phyloP scores from a whole-genome alignment of 108 stramenopile species.

The Schizochytrium sp. region DNA sequence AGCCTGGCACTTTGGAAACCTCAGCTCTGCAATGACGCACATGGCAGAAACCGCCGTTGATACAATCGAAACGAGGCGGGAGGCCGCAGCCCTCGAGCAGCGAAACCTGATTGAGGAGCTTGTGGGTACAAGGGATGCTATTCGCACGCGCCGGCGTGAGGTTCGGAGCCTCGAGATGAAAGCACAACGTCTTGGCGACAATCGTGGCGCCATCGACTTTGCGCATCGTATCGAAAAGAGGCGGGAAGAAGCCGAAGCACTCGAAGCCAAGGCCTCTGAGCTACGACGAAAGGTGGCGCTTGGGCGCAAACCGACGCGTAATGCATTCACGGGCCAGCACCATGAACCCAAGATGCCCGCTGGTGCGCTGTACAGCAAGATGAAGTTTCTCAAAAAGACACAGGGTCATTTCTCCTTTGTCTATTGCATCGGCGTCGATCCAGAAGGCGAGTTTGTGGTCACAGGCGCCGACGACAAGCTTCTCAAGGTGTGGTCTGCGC shows the following conservation, averaged over 20 bases:
- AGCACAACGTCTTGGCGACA: neutral
- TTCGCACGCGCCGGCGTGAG: neutral
- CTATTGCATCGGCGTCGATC: neutral
- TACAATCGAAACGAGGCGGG: neutral
- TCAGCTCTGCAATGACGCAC: neutral
- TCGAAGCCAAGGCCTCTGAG: neutral
- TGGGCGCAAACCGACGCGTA: neutral
- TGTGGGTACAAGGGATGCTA: neutral
- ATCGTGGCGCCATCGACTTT: neutral
- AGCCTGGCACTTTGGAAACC: neutral
- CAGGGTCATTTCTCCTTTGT: neutral
- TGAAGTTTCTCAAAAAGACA: neutral
- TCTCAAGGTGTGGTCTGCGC: constrained; percentile 6
- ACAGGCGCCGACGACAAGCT: neutral
- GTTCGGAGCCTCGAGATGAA: neutral
- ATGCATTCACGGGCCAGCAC: neutral
- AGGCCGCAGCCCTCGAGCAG: neutral
- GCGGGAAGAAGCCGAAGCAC: neutral
- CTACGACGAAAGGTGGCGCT: neutral
- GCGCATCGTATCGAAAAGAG: neutral
- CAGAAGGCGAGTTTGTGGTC: neutral
- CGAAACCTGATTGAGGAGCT: neutral
- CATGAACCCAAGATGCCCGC: neutral
- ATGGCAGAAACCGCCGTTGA: neutral
- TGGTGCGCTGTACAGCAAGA: neutral